Evolutionary conservation across 139 green algal species (phyloP).

Genomic region (Volvox reticuliferus): DNA sequence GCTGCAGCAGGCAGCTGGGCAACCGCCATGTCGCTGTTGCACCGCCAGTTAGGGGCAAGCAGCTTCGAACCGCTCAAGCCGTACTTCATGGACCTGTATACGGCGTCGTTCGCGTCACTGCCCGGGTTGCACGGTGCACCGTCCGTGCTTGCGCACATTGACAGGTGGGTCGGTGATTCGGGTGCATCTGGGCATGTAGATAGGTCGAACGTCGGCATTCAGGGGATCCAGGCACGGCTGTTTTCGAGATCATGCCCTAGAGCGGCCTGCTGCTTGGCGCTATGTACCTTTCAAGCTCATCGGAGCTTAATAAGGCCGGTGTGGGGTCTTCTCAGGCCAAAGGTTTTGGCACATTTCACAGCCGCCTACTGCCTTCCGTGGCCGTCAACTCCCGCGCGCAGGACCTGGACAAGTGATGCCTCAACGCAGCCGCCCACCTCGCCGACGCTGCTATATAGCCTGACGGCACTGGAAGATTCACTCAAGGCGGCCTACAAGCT

Average conservation of each 20-base stretch:
- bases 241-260: no score
- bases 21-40: conserved; percentile 94
- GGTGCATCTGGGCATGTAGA: no score
- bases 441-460: conserved; percentile 84
- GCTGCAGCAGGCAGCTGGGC: conserved; percentile 33
- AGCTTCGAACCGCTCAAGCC: conserved; percentile 92
- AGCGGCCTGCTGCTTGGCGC: no score
- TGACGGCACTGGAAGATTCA: conserved; percentile 80
- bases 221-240: no score
- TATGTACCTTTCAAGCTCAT: no score
- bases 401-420: conserved; percentile 73
- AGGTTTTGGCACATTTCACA: no score
- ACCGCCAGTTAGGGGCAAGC: conserved; percentile 92
- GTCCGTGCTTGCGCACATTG: conserved; percentile 76
- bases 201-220: no score
- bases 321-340: no score
- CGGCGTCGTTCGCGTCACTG: conserved; percentile 76
- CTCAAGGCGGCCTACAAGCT: conserved; percentile 87
- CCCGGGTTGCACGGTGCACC: conserved; percentile 77
- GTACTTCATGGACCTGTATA: conserved; percentile 89
- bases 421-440: conserved; percentile 68
- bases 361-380: no score
- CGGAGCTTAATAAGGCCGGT: no score
- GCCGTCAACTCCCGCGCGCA: neutral
- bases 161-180: conserved; percentile 52